Conservation (phyloP, 352 stramenopile genomes). For the Phytophthora brassicae region DNA sequence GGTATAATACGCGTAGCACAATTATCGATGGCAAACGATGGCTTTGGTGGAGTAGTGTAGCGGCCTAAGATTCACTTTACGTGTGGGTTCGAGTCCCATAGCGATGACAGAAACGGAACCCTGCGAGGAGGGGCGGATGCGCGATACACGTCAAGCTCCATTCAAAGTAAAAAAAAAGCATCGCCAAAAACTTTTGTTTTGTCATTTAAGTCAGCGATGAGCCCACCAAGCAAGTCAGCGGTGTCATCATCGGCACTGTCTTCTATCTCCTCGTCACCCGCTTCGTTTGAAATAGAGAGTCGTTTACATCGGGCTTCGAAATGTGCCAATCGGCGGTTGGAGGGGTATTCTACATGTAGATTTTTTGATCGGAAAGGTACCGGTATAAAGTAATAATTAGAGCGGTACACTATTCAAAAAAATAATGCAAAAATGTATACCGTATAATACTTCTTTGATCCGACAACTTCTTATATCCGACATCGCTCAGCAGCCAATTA, state of each 20-base stretch:
- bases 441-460: too few species aligned
- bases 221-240: neutral
- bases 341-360: too few species aligned
- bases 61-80: neutral
- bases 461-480: too few species aligned
- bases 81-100: neutral
- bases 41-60: conserved; percentile 1
- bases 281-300: neutral
- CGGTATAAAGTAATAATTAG: too few species aligned
- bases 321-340: neutral
- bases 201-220: neutral
- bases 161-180: neutral
- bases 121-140: neutral
- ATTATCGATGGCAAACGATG: neutral
- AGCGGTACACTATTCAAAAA: too few species aligned
- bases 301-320: neutral
- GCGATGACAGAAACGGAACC: neutral
- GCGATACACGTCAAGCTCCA: neutral
- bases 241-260: neutral
- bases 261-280: neutral
- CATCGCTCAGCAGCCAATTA: too few species aligned
- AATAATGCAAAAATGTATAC: too few species aligned
- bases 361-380: too few species aligned
- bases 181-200: neutral
- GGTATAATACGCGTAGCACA: too few species aligned